Evolutionary conservation across 2,329 filamentous ascomycete genomes (phyloP), one percentile per base, ranked within the genome.

Genomic region (Drechslerella stenobrocha): DNA sequence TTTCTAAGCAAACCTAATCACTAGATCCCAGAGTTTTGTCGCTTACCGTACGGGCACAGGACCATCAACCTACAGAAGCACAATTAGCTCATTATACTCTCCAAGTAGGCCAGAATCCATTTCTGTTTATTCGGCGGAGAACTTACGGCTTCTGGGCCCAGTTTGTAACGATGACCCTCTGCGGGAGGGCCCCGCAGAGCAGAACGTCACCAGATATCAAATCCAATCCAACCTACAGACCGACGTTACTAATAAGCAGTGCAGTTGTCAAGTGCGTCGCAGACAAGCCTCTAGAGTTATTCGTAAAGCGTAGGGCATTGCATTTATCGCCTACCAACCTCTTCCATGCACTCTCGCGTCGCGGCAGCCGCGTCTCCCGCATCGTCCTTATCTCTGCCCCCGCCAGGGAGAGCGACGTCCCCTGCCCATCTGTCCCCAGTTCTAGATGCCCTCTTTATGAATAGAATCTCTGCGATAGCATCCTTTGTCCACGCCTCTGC

Each of bases 381-480:
- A 76, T 88, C 86, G 65, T 82, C 81, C 0, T 83, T 81, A 70
- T 88, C 86, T 70, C 84, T 77, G 73, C 85, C 85, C 1, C 86
- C 86, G 20, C 86, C 86, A 0, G 86, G 86, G 2, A 88, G 76
- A 0, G 86, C 86, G 59, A 87, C 82, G 77, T 88, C 86, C 2
- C 82, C 81, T 1, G 84, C 87, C 86, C 86, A 88, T 60, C 84
- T 79, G 74, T 88, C 86, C 5, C 85, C 84, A 56, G 80, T 78
- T 34, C 86, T 78, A 2, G 84, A 80, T 1, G 86, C 83, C 45
- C 86, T 79, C 74, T 88, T 88, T 75, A 88, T 88, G 74, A 88
- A 87, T 2, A 88, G 78, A n/a, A 85, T 78, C 74, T 88, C 86
- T 0, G 85, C 82, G 67, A 85, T 82, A 22, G 85, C 85, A 74